Percentiles rank a stretch among this genome's conserved stretches.
phyloP scores from a whole-genome alignment of 495 filamentous ascomycete genomes.

The Astrothelium macrocarpum region DNA sequence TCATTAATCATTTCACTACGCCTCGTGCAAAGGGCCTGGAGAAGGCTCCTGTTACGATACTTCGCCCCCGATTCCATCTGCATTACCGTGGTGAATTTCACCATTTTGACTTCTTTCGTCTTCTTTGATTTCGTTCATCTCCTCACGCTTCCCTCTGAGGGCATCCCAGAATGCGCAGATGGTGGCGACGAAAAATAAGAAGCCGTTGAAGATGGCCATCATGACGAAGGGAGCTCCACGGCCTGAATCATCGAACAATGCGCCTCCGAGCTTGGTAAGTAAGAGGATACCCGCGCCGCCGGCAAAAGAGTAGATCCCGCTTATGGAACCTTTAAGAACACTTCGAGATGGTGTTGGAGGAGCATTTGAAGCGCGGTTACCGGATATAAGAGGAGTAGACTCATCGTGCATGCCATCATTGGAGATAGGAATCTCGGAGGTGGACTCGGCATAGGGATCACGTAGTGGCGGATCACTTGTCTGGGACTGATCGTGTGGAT shows the following conservation, averaged over 20 bases:
- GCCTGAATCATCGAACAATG: slow-evolving; percentile 62
- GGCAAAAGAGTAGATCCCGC: slow-evolving; percentile 82
- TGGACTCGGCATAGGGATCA: not conserved
- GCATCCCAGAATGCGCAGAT: not conserved
- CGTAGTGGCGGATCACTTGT: not conserved
- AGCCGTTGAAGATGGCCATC: slow-evolving; percentile 77
- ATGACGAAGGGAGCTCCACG: slow-evolving; percentile 80
- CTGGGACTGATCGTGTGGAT: not conserved
- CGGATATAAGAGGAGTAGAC: not conserved
- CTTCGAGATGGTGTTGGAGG: not conserved
- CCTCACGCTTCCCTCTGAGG: not conserved
- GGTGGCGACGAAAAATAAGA: slow-evolving; percentile 43
- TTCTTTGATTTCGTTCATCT: not conserved
- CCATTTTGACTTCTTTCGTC: not conserved
- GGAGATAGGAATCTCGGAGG: not conserved
- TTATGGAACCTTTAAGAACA: slow-evolving; percentile 82
- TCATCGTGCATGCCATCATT: not conserved
- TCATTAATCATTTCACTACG: not conserved
- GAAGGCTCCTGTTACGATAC: not conserved
- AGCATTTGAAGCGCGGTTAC: not conserved
- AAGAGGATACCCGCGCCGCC: slow-evolving; percentile 87
- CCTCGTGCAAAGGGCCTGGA: not conserved
- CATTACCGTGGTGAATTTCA: not conserved
- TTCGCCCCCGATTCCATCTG: no score
- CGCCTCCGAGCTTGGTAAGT: slow-evolving; percentile 85